Evolutionary conservation across 2,329 filamentous ascomycete species (phyloP).

Genomic region (Aspergillus ruber): DNA sequence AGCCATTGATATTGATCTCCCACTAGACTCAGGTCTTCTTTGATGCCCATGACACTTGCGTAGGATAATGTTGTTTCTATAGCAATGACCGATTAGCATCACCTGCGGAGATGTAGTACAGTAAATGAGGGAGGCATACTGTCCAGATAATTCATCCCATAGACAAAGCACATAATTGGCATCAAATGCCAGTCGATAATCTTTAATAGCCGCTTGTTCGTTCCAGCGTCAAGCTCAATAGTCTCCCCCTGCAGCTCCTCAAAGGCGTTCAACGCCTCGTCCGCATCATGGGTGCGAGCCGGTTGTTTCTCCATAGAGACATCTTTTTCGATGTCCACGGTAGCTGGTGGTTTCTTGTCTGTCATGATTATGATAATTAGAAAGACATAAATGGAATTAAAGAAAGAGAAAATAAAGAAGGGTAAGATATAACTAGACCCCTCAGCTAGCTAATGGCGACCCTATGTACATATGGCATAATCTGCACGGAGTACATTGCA

Average conservation of each 20-base stretch:
- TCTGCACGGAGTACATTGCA: no score
- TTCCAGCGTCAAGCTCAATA: conserved; percentile 50
- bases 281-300: conserved; percentile 46
- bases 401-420: background rate
- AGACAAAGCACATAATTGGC: conserved; percentile 54
- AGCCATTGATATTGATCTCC: conserved; percentile 48
- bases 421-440: background rate
- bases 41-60: conserved; percentile 50
- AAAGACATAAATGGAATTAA: background rate
- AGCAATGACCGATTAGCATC: background rate
- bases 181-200: conserved; percentile 59
- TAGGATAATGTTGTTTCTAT: conserved; percentile 46
- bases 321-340: conserved; percentile 16
- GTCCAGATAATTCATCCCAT: conserved; percentile 54
- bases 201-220: conserved; percentile 53
- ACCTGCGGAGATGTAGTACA: background rate
- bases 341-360: conserved; percentile 25
- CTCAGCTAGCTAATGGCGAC: no score
- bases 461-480: no score
- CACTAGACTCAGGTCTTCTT: conserved; percentile 38
- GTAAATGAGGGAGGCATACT: conserved; percentile 22
- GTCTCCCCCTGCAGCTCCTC: conserved; percentile 43
- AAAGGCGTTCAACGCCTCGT: conserved; percentile 56
- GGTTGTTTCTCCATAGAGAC: conserved; percentile 42
- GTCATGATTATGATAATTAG: conserved; percentile 7